These are phyloP conservation scores for Penicillium simplicissimum DNA, from an alignment of 495 filamentous ascomycete genomes.

Conservation along the genomic window DNA sequence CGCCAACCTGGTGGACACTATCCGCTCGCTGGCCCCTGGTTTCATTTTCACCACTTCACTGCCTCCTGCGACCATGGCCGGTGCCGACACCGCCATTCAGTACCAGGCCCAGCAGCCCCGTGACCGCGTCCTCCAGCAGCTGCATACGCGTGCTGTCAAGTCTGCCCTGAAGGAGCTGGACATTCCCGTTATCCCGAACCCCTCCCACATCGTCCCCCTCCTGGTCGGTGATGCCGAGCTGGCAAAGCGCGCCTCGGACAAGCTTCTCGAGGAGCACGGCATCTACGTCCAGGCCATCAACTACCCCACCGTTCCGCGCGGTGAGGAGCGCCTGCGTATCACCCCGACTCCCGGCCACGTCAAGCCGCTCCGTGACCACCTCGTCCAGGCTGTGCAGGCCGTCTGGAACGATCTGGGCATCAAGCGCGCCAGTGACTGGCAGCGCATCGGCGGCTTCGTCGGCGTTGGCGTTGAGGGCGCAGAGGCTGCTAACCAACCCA, in stretches of 20 bases:
- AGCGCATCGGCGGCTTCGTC: constrained; percentile 86
- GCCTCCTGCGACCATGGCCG: constrained; percentile 95
- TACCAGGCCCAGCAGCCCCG: constrained; percentile 81
- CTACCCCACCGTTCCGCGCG: constrained; percentile 95
- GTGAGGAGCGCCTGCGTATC: constrained; percentile 91
- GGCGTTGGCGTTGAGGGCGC: constrained; percentile 76
- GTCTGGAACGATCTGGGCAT: constrained; percentile 88
- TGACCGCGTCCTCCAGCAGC: constrained; percentile 86
- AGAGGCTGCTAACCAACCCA: constrained; percentile 58
- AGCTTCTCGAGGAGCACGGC: constrained; percentile 79
- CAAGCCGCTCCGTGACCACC: constrained; percentile 75
- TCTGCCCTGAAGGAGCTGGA: constrained; percentile 69
- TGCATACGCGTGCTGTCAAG: constrained; percentile 93
- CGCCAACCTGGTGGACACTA: constrained; percentile 85
- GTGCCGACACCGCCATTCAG: constrained; percentile 86
- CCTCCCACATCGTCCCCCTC: constrained; percentile 91
- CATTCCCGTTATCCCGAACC: constrained; percentile 98
- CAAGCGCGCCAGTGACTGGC: constrained; percentile 90
- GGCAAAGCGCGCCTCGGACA: constrained; percentile 87
- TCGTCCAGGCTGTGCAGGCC: constrained; percentile 79
- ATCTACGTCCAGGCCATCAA: constrained; percentile 99
- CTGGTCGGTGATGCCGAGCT: constrained; percentile 92
- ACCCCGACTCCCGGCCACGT: constrained; percentile 94
- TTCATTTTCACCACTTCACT: constrained; percentile 99
- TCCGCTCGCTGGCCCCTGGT: constrained; percentile 91